Conservation (phyloP, 116 monocot species). For the Dioscorea cayenensis region DNA sequence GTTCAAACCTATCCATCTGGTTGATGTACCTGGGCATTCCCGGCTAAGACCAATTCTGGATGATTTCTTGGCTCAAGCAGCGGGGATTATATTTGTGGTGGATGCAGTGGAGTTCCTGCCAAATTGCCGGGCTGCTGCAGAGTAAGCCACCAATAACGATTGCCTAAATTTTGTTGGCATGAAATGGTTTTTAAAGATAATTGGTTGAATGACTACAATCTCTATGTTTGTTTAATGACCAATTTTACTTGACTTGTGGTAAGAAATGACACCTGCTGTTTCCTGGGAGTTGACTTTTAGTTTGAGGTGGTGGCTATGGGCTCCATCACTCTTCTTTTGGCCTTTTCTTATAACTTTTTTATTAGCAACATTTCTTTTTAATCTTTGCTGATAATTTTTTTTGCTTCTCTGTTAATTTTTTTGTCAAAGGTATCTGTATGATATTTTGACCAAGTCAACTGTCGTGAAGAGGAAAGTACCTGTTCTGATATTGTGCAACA, state of each 20-base stretch:
- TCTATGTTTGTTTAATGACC: no score
- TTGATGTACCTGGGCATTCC: slow-evolving; percentile 95
- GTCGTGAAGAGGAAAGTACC: slow-evolving; percentile 78
- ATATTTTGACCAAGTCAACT: slow-evolving; percentile 73
- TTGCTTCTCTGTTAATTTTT: slow-evolving; percentile 4
- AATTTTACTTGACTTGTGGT: neutral
- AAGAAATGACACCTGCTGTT: neutral
- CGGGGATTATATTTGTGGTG: slow-evolving; percentile 83
- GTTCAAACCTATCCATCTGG: slow-evolving; percentile 64
- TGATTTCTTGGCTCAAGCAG: slow-evolving; percentile 73
- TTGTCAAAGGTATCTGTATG: slow-evolving; percentile 77
- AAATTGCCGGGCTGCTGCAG: slow-evolving; percentile 68
- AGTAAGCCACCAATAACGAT: slow-evolving; percentile 33
- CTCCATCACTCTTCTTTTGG: neutral
- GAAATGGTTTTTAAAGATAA: no score
- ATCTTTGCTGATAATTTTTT: neutral
- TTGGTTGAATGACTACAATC: no score
- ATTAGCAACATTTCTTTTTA: neutral
- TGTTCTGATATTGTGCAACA: slow-evolving; percentile 81
- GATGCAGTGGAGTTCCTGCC: slow-evolving; percentile 94
- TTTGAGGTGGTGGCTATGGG: neutral
- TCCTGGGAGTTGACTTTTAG: neutral
- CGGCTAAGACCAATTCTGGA: slow-evolving; percentile 82
- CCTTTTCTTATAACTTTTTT: neutral
- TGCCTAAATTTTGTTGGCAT: no score